A percentile compares a stretch with the other conserved stretches of the same genome.
Conservation (phyloP, 257 asterid species). For the Euphrasia confusa region DNA sequence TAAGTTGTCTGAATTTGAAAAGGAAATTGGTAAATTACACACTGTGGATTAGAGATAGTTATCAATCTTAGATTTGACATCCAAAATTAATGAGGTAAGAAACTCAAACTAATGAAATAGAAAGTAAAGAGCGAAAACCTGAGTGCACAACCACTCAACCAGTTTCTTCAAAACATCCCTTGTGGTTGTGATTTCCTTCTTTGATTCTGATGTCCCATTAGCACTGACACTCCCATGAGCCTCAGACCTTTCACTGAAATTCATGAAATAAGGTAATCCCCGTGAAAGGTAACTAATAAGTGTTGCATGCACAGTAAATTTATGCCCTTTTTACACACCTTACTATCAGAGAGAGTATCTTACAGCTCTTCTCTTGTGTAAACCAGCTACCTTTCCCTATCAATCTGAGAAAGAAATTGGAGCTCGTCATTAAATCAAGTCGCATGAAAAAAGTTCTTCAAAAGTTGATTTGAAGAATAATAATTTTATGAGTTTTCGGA, state of each 20-base stretch:
- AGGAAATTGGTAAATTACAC: no score
- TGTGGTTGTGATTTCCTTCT: conserved; percentile 43
- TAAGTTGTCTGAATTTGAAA: no score
- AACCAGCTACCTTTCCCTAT: conserved; percentile 92
- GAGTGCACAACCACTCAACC: conserved; percentile 85
- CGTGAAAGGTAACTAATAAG: not conserved
- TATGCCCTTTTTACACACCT: conserved; percentile 39
- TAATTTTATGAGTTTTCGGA: not conserved
- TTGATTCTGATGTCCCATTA: conserved; percentile 53
- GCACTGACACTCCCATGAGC: conserved; percentile 33
- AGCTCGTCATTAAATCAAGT: no score
- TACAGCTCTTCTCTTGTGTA: conserved; percentile 89
- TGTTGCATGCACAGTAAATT: not conserved
- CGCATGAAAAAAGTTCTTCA: not conserved
- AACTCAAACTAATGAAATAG: no score
- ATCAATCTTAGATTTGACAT: no score
- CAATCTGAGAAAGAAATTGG: conserved; percentile 44
- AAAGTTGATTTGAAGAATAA: not conserved
- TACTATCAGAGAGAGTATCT: conserved; percentile 72
- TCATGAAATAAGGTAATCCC: conserved; percentile 9
- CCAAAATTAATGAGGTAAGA: not conserved
- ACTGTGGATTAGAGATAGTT: no score
- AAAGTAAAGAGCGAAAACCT: conserved; percentile 40
- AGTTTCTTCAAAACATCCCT: conserved; percentile 74
- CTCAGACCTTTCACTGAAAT: conserved; percentile 71